These are phyloP conservation scores for Eremothecium sinecaudum DNA, from an alignment of 1,139 yeast species.

Conservation along the genomic window DNA sequence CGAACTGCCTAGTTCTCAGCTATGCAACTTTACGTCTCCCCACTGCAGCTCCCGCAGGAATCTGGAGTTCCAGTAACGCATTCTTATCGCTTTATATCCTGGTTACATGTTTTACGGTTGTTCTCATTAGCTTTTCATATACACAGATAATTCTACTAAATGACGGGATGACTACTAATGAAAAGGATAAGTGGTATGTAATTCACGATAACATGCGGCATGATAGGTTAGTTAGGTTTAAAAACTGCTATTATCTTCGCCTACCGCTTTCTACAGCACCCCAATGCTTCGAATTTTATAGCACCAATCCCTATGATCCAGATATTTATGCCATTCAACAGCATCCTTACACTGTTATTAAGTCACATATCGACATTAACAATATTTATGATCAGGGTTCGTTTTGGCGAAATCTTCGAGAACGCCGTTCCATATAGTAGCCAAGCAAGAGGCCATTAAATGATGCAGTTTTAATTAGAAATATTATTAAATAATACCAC, in stretches of 20 bases:
- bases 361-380: conserved; percentile 11
- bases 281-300: conserved; percentile 15
- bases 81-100: conserved; percentile 30
- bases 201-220: conserved; percentile 51
- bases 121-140: conserved; percentile 47
- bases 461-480: too few relatives aligned
- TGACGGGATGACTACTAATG: conserved; percentile 88
- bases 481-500: too few relatives aligned
- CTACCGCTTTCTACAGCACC: conserved; percentile 1
- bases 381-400: conserved; percentile 24
- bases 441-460: too few relatives aligned
- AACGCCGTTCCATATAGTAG: too few relatives aligned
- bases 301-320: conserved; percentile 27
- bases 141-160: conserved; percentile 57
- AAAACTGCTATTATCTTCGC: conserved; percentile 15
- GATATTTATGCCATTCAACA: conserved; percentile 12
- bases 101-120: conserved; percentile 43
- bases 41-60: conserved; percentile 9
- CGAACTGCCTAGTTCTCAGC: conserved; percentile 46
- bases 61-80: conserved; percentile 5
- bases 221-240: conserved; percentile 31
- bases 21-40: conserved; percentile 44
- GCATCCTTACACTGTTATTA: conserved; percentile 11
- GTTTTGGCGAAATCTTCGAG: conserved; percentile 15
- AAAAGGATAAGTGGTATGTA: conserved; percentile 73